A percentile compares a stretch with the other conserved stretches of the same genome.
phyloP scores from a whole-genome alignment of 768 basidiomycete genomes.

The Rhodosporidiobolus sp. region DNA sequence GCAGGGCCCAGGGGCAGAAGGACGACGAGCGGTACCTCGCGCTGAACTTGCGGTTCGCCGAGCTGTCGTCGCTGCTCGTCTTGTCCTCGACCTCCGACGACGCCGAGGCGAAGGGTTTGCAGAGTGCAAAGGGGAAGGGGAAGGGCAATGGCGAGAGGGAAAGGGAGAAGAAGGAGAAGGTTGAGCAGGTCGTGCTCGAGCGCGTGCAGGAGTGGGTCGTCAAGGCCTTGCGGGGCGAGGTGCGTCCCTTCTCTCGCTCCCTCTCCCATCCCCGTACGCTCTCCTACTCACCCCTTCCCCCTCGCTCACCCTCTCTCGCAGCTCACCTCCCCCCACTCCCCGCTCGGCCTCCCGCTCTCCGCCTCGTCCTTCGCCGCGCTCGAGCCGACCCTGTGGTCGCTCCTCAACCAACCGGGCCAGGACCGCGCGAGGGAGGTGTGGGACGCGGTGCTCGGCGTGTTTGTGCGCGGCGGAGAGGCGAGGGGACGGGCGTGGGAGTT shows the following conservation, averaged over 20 bases:
- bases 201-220: conserved; percentile 40
- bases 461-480: conserved; percentile 59
- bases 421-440: conserved; percentile 51
- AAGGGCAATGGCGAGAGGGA: neutral
- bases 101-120: neutral
- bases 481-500: conserved; percentile 73
- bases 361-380: conserved; percentile 52
- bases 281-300: conserved; percentile 4
- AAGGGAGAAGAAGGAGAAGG: neutral
- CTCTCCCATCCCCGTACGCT: neutral
- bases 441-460: conserved; percentile 59
- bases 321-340: conserved; percentile 8
- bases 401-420: conserved; percentile 48
- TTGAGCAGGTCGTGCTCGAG: conserved; percentile 13
- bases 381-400: conserved; percentile 59
- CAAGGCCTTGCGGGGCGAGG: conserved; percentile 26
- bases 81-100: neutral
- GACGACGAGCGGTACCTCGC: conserved; percentile 63
- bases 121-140: neutral
- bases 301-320: conserved; percentile 38
- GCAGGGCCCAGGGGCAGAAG: neutral
- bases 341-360: conserved; percentile 31
- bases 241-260: conserved; percentile 3
- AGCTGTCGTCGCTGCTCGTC: conserved; percentile 63
- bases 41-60: conserved; percentile 73